Percentiles rank a stretch among this genome's conserved stretches.
Conservation (phyloP, 805 yeast genomes). For the Candida andamanensis region DNA sequence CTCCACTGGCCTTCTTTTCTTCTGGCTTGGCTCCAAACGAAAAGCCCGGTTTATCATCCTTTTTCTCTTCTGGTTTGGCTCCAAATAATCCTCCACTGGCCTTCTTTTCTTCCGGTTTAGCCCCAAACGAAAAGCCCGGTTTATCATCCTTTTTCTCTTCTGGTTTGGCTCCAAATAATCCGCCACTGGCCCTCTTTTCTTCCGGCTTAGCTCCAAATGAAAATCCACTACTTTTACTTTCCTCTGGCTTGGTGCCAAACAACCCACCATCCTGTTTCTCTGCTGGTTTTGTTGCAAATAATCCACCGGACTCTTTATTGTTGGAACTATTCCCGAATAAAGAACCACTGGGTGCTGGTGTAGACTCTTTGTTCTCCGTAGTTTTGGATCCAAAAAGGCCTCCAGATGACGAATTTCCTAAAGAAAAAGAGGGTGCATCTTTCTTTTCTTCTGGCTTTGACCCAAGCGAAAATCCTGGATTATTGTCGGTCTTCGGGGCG, state of each 20-base stretch:
- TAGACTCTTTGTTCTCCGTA: conserved; percentile 10
- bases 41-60: conserved; percentile 16
- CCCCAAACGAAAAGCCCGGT: conserved; percentile 22
- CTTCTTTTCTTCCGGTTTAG: neutral
- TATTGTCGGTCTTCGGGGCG: conserved; percentile 3
- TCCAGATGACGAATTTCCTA: conserved; percentile 8
- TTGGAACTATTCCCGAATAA: neutral
- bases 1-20: conserved; percentile 1
- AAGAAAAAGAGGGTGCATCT: conserved; percentile 12
- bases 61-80: conserved; percentile 14
- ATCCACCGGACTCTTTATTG: no score
- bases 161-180: conserved; percentile 10
- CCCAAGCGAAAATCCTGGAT: conserved; percentile 11
- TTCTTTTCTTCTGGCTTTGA: conserved; percentile 4
- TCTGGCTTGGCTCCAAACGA: conserved; percentile 13
- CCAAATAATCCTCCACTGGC: conserved; percentile 4
- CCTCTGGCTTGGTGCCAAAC: conserved; percentile 17
- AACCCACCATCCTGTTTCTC: conserved; percentile 12
- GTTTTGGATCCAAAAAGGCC: conserved; percentile 14
- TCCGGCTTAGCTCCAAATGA: conserved; percentile 14
- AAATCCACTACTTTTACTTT: conserved; percentile 13
- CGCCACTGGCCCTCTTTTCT: conserved; percentile 11
- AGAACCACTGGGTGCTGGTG: neutral
- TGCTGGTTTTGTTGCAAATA: conserved; percentile 14
- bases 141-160: conserved; percentile 18